phyloP scores from a whole-genome alignment of 2,329 filamentous ascomycete species.

The Didymella lethalis region DNA sequence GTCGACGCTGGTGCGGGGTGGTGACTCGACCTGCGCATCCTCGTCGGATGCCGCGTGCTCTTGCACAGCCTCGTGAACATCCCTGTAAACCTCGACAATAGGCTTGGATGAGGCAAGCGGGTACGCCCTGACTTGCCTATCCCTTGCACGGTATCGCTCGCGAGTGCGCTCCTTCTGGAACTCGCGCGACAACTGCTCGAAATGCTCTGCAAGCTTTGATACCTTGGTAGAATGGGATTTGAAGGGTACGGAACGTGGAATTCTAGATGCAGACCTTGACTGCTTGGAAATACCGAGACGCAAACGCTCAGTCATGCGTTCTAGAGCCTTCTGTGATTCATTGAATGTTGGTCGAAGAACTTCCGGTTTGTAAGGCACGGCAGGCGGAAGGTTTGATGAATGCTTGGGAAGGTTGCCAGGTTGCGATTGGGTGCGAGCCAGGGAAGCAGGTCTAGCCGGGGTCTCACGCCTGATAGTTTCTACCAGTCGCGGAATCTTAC shows the following conservation, averaged over 20 bases:
- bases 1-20: constrained; percentile 45
- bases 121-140: constrained; percentile 79
- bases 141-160: constrained; percentile 82
- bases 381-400: constrained; percentile 21
- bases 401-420: constrained; percentile 44
- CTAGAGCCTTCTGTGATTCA: constrained; percentile 56
- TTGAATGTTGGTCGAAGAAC: constrained; percentile 38
- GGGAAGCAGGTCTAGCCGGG: constrained; percentile 32
- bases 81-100: constrained; percentile 93
- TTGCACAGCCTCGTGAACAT: constrained; percentile 90
- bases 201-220: constrained; percentile 91
- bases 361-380: constrained; percentile 28
- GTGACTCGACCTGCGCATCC: constrained; percentile 55
- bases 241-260: constrained; percentile 77
- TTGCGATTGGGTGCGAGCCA: constrained; percentile 49
- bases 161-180: constrained; percentile 93
- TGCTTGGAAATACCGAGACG: constrained; percentile 71
- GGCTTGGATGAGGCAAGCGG: constrained; percentile 93
- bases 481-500: constrained; percentile 51
- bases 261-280: constrained; percentile 71
- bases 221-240: constrained; percentile 79
- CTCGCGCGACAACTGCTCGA: constrained; percentile 94
- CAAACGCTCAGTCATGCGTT: constrained; percentile 79
- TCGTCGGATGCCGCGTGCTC: constrained; percentile 75
- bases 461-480: constrained; percentile 46